Evolutionary conservation across 2,329 filamentous ascomycete species (phyloP).

Genomic region (Alternaria arborescens): DNA sequence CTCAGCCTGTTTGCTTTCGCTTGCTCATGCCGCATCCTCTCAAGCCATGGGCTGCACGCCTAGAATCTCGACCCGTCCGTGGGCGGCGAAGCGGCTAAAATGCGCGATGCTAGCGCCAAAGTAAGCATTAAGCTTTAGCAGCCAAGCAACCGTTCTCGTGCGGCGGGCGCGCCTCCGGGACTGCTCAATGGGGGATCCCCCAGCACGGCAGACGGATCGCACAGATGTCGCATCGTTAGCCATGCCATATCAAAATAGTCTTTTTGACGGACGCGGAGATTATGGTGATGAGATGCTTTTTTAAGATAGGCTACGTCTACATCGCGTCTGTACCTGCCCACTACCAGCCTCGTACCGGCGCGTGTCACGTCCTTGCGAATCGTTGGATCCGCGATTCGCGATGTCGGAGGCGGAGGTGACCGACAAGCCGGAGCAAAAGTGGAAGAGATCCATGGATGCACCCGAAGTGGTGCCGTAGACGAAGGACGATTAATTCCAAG

Average conservation of each 20-base stretch:
- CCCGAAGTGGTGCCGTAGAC: conserved; percentile 4
- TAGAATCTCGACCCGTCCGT: conserved; percentile 23
- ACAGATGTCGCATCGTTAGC: conserved; percentile 11
- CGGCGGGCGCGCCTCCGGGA: conserved; percentile 17
- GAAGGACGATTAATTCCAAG: background rate
- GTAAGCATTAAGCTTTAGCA: conserved; percentile 18
- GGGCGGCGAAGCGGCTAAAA: conserved; percentile 22
- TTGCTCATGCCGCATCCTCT: conserved; percentile 3
- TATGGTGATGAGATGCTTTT: background rate
- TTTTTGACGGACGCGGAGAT: conserved; percentile 4
- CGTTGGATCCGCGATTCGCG: conserved; percentile 1
- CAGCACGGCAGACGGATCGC: conserved; percentile 14
- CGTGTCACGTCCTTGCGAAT: background rate
- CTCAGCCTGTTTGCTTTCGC: background rate
- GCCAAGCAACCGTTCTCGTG: conserved; percentile 17
- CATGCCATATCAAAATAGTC: conserved; percentile 7
- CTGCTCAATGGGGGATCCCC: conserved; percentile 13
- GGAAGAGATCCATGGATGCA: background rate
- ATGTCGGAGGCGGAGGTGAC: conserved; percentile 4
- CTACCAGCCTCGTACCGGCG: conserved; percentile 4
- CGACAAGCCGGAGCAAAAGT: conserved; percentile 1
- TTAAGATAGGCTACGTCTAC: conserved; percentile 3
- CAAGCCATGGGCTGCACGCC: conserved; percentile 15
- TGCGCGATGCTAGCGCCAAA: conserved; percentile 5
- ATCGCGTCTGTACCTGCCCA: background rate